phyloP scores from a whole-genome alignment of 139 green algal genomes.

The Prasinococcaceae sp. region DNA sequence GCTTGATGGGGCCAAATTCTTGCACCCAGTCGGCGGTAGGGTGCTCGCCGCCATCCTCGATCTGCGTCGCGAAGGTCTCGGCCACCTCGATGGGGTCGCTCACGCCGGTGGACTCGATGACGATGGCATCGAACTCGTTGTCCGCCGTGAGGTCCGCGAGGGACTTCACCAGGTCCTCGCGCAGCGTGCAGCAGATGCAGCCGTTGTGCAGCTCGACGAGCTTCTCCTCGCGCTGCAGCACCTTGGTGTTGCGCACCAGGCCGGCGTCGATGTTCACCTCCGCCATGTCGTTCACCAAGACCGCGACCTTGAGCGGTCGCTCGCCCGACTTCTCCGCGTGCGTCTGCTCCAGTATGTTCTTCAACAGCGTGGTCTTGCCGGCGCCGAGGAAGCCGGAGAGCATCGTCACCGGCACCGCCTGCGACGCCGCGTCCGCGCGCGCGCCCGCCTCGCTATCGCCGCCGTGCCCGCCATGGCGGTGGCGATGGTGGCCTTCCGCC shows the following conservation, averaged over 20 bases:
- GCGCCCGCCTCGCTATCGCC: background rate
- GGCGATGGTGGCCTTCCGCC: background rate
- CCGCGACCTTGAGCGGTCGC: conserved; percentile 35
- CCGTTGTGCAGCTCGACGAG: conserved; percentile 59
- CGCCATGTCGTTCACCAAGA: conserved; percentile 73
- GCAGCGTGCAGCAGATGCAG: conserved; percentile 73
- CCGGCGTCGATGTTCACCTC: conserved; percentile 62
- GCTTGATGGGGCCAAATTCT: conserved; percentile 6
- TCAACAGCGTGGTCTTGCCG: conserved; percentile 59
- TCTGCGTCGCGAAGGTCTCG: conserved; percentile 29
- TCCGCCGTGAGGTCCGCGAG: conserved; percentile 33
- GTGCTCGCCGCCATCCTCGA: conserved; percentile 1
- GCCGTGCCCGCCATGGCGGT: background rate
- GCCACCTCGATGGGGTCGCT: conserved; percentile 52
- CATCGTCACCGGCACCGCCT: conserved; percentile 3
- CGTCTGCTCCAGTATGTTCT: conserved; percentile 42
- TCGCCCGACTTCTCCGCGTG: too few species aligned
- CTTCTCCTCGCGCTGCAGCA: conserved; percentile 13
- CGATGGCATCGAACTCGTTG: conserved; percentile 50
- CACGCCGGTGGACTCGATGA: conserved; percentile 72
- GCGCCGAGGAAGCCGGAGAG: conserved; percentile 16
- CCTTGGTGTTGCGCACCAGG: conserved; percentile 21
- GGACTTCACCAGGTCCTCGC: conserved; percentile 48
- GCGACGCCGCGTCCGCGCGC: background rate
- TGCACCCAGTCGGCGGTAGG: background rate